These are phyloP conservation scores for Pestalotiopsis sp. DNA, from an alignment of 2,329 filamentous ascomycete species.

Conservation along the genomic window DNA sequence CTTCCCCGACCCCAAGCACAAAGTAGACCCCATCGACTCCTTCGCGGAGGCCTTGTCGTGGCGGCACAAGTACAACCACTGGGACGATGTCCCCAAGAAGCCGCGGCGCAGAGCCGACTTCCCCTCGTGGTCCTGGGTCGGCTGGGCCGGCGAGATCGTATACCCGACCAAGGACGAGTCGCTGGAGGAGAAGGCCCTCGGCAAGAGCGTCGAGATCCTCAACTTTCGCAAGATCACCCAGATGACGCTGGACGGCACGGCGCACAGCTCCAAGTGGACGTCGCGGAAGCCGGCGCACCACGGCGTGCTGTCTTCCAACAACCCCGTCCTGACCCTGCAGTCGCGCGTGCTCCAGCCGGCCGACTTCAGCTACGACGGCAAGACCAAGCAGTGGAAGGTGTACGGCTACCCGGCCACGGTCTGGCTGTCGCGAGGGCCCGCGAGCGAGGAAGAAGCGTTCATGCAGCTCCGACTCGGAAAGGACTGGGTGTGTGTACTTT, in stretches of 20 bases:
- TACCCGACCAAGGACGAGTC: background rate
- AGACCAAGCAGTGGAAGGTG: background rate
- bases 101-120: conserved; percentile 1
- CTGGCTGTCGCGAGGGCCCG: background rate
- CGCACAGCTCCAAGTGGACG: background rate
- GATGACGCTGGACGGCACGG: background rate
- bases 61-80: background rate
- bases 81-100: background rate
- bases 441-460: background rate
- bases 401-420: background rate
- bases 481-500: background rate
- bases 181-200: background rate
- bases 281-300: background rate
- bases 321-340: background rate
- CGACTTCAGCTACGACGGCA: background rate
- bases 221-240: background rate
- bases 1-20: background rate
- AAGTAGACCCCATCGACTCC: background rate
- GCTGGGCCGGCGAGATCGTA: conserved; percentile 9
- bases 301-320: background rate
- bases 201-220: background rate
- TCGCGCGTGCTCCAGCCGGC: background rate
- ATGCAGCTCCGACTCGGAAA: background rate
- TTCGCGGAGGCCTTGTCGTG: conserved; percentile 3
- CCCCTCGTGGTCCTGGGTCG: conserved; percentile 14